Evolutionary conservation across 1,284 basidiomycete species (phyloP).

Genomic region (Ustilago lituana): DNA sequence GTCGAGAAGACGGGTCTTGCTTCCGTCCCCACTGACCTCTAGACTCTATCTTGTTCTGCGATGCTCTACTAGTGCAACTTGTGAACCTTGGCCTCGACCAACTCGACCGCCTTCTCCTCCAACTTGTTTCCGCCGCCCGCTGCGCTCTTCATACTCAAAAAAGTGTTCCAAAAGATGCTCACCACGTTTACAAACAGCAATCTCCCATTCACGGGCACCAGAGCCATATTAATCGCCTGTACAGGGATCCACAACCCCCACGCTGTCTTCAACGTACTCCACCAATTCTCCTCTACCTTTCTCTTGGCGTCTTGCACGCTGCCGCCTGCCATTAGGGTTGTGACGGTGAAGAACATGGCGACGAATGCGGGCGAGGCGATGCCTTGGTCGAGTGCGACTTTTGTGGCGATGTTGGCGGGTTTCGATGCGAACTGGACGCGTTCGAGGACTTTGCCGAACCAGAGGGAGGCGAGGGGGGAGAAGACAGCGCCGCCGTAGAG

Average conservation of each 20-base stretch:
- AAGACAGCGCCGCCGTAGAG: conserved; percentile 61
- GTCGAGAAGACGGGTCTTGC: too few species aligned
- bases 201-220: conserved; percentile 43
- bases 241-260: conserved; percentile 61
- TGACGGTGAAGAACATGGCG: conserved; percentile 49
- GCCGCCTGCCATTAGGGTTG: conserved; percentile 49
- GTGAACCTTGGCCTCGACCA: conserved; percentile 34
- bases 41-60: too few species aligned
- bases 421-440: conserved; percentile 31
- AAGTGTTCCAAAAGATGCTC: conserved; percentile 59
- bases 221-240: conserved; percentile 55
- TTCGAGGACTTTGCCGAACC: conserved; percentile 56
- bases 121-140: not conserved
- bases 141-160: conserved; percentile 51
- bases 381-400: conserved; percentile 55
- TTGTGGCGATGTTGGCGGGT: conserved; percentile 44
- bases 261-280: conserved; percentile 52
- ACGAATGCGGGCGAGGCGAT: conserved; percentile 50
- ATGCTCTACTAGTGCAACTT: conserved; percentile 17
- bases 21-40: too few species aligned
- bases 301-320: conserved; percentile 25
- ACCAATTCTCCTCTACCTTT: conserved; percentile 53
- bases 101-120: conserved; percentile 8
- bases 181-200: conserved; percentile 59
- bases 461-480: conserved; percentile 49